Evolutionary conservation across 257 asterid species (phyloP), one percentile per base, ranked within the genome.

Genomic region (Solanum verrucosum): DNA sequence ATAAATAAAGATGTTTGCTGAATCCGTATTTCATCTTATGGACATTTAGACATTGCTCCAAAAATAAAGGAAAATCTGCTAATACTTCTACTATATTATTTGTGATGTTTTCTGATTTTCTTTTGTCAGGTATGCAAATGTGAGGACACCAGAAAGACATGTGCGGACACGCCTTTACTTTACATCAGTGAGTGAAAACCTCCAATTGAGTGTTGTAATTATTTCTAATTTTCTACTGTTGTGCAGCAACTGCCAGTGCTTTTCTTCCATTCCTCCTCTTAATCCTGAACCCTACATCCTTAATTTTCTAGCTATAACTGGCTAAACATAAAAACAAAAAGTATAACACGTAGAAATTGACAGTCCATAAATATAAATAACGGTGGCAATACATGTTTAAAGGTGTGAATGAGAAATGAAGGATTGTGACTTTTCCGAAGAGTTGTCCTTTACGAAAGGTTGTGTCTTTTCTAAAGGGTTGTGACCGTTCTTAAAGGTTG

Each of bases 151-250:
- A 46, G 98, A 96, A 60, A 94, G 99, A 84, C 98, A 96, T 84
- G 99, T 96, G 88, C 93, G 99, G 86, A 96, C 98, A 16, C 97
- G 99, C 68, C 95, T 96, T 68, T 96, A 96, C 92, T 96, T 96
- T 90, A 96, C 99, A 82, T 96, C 99, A 49, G 99, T 96, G 91
- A 94, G 98, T 90, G 40, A 29, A 79, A 81, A 46, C 68, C 68
- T 46, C 42, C 85, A 6, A 9, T 31, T 9, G 85, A 81, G 85
- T 27, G 33, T 46, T 81, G 40, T 49, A 9, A 46, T 31, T 81
- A 46, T 81, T 49, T 81, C 85, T 46, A 81, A 6, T 81, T 81
- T 49, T 81, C 85, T 46, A 46, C 42, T 81, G 68, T 29, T 46
- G n/a, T 46, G 59, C 40, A 44, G 18, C 67, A 44, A 34, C 67